phyloP scores from a whole-genome alignment of 495 filamentous ascomycete species.

The Neurospora sp. region DNA sequence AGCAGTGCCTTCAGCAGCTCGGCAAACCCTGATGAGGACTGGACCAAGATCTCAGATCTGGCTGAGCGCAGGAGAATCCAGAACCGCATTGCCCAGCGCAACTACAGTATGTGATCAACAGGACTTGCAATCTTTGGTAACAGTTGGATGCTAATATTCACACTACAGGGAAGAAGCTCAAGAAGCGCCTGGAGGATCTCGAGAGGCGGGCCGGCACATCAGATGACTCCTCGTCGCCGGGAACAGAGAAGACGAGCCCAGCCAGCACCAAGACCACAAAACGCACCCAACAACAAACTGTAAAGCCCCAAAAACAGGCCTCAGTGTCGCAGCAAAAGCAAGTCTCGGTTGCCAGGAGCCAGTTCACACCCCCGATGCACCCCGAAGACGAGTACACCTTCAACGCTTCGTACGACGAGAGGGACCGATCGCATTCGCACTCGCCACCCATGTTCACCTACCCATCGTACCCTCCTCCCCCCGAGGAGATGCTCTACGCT shows the following conservation, averaged over 20 bases:
- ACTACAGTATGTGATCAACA: conserved; percentile 71
- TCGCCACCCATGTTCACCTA: conserved; percentile 67
- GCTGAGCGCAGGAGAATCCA: conserved; percentile 92
- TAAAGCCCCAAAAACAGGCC: conserved; percentile 27
- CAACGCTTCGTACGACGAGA: conserved; percentile 31
- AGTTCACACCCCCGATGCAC: conserved; percentile 54
- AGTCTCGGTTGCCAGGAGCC: conserved; percentile 26
- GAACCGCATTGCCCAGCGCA: conserved; percentile 94
- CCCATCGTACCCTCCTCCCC: conserved; percentile 54
- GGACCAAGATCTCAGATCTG: conserved; percentile 98
- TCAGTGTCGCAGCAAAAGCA: conserved; percentile 25
- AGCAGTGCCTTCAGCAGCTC: conserved; percentile 95
- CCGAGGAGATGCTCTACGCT: conserved; percentile 55
- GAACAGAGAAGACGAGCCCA: conserved; percentile 41
- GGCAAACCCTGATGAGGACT: conserved; percentile 95
- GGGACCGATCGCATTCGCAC: conserved; percentile 57
- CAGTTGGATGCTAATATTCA: conserved; percentile 3
- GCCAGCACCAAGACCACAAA: conserved; percentile 37
- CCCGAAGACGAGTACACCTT: conserved; percentile 42
- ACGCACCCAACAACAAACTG: conserved; percentile 19
- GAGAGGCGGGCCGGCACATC: conserved; percentile 83
- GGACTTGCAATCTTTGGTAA: background rate
- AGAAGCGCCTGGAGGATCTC: conserved; percentile 92
- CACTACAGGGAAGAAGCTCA: conserved; percentile 86
- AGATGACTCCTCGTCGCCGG: conserved; percentile 50